Conservation (phyloP, 2,329 filamentous ascomycete species). For the Madurella mycetomatis region DNA sequence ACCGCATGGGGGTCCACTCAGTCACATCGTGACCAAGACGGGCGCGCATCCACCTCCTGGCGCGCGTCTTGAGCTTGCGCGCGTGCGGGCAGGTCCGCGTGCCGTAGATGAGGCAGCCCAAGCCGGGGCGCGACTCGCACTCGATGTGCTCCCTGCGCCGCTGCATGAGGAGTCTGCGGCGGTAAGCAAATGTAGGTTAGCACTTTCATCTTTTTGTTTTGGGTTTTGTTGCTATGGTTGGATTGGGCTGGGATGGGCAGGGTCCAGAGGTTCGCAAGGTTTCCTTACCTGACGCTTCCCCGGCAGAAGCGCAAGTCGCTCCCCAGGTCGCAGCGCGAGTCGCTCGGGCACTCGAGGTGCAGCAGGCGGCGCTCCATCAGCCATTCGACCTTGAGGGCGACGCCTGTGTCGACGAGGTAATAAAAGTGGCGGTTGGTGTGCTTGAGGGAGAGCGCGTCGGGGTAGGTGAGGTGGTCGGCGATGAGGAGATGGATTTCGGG, state of each 20-base stretch:
- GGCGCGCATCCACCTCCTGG: slow-evolving; percentile 42
- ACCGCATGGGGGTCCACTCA: slow-evolving; percentile 29
- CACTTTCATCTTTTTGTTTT: no score
- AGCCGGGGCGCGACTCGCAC: slow-evolving; percentile 53
- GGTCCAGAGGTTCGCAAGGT: neutral
- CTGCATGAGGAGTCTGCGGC: slow-evolving; percentile 51
- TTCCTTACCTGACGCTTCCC: slow-evolving; percentile 51
- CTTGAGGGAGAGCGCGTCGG: slow-evolving; percentile 66
- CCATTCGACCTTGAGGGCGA: slow-evolving; percentile 65
- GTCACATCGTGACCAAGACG: slow-evolving; percentile 17
- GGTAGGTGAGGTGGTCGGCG: slow-evolving; percentile 57
- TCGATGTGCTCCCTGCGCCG: slow-evolving; percentile 56
- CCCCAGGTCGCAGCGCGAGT: slow-evolving; percentile 52
- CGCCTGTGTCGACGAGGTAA: slow-evolving; percentile 59
- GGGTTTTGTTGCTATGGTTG: no score
- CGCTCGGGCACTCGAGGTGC: slow-evolving; percentile 62
- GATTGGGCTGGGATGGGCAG: slow-evolving; percentile 29
- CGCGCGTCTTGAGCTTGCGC: slow-evolving; percentile 41
- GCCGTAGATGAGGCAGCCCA: slow-evolving; percentile 53
- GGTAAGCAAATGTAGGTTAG: neutral
- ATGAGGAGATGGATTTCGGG: slow-evolving; percentile 65
- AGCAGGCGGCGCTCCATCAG: slow-evolving; percentile 58
- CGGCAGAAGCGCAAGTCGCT: slow-evolving; percentile 58
- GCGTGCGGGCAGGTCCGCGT: slow-evolving; percentile 46
- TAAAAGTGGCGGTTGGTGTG: slow-evolving; percentile 63